Conservation (phyloP, 1,284 basidiomycete genomes). For the Rhodotorula sp. region DNA sequence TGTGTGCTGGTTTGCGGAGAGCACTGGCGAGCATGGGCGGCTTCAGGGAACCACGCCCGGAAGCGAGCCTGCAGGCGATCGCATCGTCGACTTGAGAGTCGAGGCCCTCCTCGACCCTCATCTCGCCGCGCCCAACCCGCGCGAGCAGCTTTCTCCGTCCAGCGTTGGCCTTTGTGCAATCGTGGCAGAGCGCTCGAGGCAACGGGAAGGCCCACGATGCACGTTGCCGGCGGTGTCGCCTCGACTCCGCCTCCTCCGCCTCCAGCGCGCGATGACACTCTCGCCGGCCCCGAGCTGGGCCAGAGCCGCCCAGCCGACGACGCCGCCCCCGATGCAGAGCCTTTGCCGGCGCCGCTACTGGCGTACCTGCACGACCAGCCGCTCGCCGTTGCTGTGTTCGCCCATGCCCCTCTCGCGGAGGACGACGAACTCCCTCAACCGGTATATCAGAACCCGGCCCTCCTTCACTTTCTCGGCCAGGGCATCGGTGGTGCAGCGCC, state of each 20-base stretch:
- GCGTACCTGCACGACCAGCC: constrained; percentile 28
- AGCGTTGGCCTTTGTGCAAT: no score
- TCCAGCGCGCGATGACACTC: no score
- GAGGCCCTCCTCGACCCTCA: neutral
- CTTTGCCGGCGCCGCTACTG: constrained; percentile 2
- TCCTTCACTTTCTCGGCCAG: constrained; percentile 16
- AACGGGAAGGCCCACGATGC: no score
- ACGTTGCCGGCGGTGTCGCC: no score
- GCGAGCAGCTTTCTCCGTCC: neutral
- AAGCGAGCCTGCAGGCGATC: no score
- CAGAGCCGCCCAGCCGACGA: neutral
- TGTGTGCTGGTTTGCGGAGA: no score
- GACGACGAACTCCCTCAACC: neutral
- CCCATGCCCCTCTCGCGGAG: constrained; percentile 4
- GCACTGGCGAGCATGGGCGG: no score
- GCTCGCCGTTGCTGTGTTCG: constrained; percentile 10
- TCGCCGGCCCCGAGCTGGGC: neutral
- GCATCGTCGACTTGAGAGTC: no score
- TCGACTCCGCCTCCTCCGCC: no score
- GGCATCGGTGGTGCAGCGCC: constrained; percentile 7
- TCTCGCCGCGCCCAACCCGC: neutral
- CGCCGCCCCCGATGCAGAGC: neutral
- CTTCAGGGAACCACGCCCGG: no score
- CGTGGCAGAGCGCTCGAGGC: no score
- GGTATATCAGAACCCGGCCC: constrained; percentile 9